A percentile compares a stretch with the other conserved stretches of the same genome.
phyloP scores from a whole-genome alignment of 352 stramenopile genomes.

The Globisporangium cylindrosporum region DNA sequence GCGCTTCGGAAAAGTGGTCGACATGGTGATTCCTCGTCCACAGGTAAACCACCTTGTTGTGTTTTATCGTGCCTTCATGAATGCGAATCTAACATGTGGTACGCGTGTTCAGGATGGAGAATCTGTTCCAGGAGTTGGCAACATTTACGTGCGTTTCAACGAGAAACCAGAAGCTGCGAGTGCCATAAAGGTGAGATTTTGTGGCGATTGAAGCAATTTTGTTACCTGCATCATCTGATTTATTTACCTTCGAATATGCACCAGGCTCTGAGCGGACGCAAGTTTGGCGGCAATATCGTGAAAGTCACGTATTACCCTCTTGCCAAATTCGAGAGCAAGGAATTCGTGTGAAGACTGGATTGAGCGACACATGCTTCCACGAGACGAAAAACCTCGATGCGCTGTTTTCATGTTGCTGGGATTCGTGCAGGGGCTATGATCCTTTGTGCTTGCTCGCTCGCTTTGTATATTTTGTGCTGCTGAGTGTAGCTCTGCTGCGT shows the following conservation, averaged over 20 bases:
- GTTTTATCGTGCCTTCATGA: neutral
- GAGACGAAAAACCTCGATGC: neutral
- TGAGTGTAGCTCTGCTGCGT: slow-evolving; percentile 5
- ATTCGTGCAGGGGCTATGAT: slow-evolving; percentile 1
- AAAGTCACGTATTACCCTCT: slow-evolving; percentile 76
- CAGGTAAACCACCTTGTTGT: slow-evolving; percentile 38
- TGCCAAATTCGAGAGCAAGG: slow-evolving; percentile 67
- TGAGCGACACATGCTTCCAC: neutral
- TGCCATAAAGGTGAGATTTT: slow-evolving; percentile 51
- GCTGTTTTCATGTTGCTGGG: neutral
- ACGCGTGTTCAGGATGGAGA: slow-evolving; percentile 45
- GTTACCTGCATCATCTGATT: neutral
- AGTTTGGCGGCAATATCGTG: slow-evolving; percentile 86
- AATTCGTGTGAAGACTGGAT: slow-evolving; percentile 35
- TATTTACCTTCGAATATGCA: neutral
- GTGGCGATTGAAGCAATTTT: neutral
- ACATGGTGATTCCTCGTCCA: slow-evolving; percentile 76
- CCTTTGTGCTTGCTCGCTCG: slow-evolving; percentile 10
- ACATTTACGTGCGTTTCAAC: slow-evolving; percentile 79
- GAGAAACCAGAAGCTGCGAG: slow-evolving; percentile 51
- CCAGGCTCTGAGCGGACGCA: slow-evolving; percentile 78
- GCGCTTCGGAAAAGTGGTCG: slow-evolving; percentile 69
- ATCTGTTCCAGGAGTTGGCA: slow-evolving; percentile 59
- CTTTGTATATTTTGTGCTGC: slow-evolving; percentile 17
- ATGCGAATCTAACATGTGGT: neutral